Base-by-base conservation (phyloP, 2,329 filamentous ascomycete genomes). In the Epichloe elymi region DNA sequence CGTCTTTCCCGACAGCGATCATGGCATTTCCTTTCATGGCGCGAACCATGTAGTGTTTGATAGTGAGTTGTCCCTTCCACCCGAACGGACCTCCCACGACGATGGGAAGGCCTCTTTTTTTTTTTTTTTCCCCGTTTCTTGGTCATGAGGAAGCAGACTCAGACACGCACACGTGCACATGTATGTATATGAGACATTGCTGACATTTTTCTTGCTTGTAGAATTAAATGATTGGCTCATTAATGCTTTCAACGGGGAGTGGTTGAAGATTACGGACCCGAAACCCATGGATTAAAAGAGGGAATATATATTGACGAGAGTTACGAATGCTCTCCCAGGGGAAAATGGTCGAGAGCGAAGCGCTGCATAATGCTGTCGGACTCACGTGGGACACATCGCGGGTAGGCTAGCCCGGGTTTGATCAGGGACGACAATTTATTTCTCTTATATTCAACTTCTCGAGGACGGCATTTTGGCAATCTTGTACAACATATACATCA, bases 191-290 rank as follows among this genome's bases (percentile, higher is more conserved):
- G 30, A 10, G 30, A 30, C 30, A 30, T 4, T 30, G 30, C 30
- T 30, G 30, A 30, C 30, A 4, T 11, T 11, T 30, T 30, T 30
- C 8, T 4, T 30, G 30, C 30, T 30, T 30, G 30, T 11, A 89
- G 86, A 88, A 69, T 67, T 95, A 35, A 82, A 76, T 52, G 90
- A 87, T 64, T 98, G 91, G 91, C 80, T 98, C 50, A 79, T 96
- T 63, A 97, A 96, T 64, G 93, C 93, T 2, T 98, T 98, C 66
- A 97, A 97, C 59, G 93, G 93, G 48, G 89, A 96, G 66, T 97
- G 91, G 88, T 72, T 91, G 53, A 80, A 78, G 65, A 63, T 80
- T 14, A 60, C 65, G 11, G 55, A 76, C 48, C 71, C 78, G 2
- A 74, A 74, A 58, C 78, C 78, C 2, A 67, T 66, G 33, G 57